Evolutionary conservation across 192 early-diverging fungal species (phyloP).

Genomic region (Podila epicladia): DNA sequence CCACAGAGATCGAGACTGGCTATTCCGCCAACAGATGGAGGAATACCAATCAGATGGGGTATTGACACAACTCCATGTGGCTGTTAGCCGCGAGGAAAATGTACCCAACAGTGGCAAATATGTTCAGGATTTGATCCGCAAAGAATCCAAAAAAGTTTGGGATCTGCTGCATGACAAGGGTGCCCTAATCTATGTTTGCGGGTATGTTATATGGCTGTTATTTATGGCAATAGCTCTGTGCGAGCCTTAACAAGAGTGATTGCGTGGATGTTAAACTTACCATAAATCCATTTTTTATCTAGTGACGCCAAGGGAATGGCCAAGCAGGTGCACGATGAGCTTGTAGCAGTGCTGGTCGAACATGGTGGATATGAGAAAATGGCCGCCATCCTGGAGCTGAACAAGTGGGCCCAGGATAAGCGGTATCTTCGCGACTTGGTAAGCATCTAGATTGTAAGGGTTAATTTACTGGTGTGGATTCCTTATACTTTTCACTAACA

Average conservation of each 20-base stretch:
- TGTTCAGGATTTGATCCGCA: conserved; percentile 84
- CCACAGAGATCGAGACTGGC: conserved; percentile 68
- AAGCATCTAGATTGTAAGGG: conserved; percentile 1
- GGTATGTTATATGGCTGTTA: conserved; percentile 58
- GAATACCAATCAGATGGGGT: conserved; percentile 56
- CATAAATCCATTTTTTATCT: conserved; percentile 5
- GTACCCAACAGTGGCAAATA: conserved; percentile 66
- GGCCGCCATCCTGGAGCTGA: conserved; percentile 67
- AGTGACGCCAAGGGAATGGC: conserved; percentile 91
- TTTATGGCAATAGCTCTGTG: not conserved
- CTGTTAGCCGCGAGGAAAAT: conserved; percentile 70
- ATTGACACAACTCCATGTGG: conserved; percentile 67
- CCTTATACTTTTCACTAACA: not conserved
- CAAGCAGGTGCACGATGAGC: conserved; percentile 81
- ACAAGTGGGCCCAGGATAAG: conserved; percentile 68
- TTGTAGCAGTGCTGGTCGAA: conserved; percentile 70
- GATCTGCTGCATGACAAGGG: conserved; percentile 65
- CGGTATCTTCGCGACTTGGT: conserved; percentile 75
- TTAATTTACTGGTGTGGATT: not conserved
- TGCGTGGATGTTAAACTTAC: not conserved
- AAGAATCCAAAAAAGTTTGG: conserved; percentile 63
- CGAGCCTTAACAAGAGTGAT: no score
- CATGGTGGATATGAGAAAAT: conserved; percentile 56
- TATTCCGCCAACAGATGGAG: conserved; percentile 75
- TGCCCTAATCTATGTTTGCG: conserved; percentile 82